These are phyloP conservation scores for Rhizopogon vinicolor DNA, from an alignment of 768 basidiomycete species.

Conservation along the genomic window DNA sequence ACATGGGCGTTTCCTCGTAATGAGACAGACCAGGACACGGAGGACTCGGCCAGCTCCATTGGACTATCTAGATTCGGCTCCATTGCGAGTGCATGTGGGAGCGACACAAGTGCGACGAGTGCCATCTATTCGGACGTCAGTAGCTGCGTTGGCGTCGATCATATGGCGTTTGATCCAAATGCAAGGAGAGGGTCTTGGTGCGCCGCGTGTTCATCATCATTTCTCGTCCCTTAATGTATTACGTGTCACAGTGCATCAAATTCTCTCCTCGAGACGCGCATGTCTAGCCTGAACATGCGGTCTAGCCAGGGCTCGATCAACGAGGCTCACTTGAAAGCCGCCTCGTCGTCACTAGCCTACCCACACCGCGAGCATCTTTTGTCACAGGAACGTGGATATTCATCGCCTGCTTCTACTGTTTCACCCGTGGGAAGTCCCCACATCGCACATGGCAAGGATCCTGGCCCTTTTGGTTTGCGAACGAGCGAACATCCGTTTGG, in stretches of 20 bases:
- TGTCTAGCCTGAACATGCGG: slow-evolving; percentile 29
- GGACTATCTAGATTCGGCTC: slow-evolving; percentile 53
- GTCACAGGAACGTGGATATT: slow-evolving; percentile 29
- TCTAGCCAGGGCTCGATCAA: slow-evolving; percentile 29
- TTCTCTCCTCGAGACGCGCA: slow-evolving; percentile 21
- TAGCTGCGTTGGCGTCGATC: slow-evolving; percentile 29
- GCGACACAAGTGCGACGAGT: slow-evolving; percentile 52
- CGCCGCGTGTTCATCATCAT: slow-evolving; percentile 5
- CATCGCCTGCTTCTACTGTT: slow-evolving; percentile 42
- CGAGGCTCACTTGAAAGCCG: slow-evolving; percentile 20
- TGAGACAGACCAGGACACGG: slow-evolving; percentile 44
- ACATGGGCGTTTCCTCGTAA: slow-evolving; percentile 39
- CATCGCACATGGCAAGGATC: slow-evolving; percentile 19
- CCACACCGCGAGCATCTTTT: slow-evolving; percentile 19
- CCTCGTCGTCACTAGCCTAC: slow-evolving; percentile 13
- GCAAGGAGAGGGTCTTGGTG: slow-evolving; percentile 29
- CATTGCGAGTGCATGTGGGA: slow-evolving; percentile 54
- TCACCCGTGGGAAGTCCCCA: slow-evolving; percentile 35
- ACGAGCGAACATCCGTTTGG: slow-evolving; percentile 21
- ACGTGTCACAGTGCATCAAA: slow-evolving; percentile 24
- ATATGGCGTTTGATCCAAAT: slow-evolving; percentile 26
- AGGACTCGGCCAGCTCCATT: slow-evolving; percentile 49
- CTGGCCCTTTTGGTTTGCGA: slow-evolving; percentile 16
- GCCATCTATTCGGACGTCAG: slow-evolving; percentile 44
- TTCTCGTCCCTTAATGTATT: slow-evolving; percentile 6